Evolutionary conservation across 495 filamentous ascomycete genomes (phyloP), one percentile per base, ranked within the genome.

Genomic region (Platismatia glauca): DNA sequence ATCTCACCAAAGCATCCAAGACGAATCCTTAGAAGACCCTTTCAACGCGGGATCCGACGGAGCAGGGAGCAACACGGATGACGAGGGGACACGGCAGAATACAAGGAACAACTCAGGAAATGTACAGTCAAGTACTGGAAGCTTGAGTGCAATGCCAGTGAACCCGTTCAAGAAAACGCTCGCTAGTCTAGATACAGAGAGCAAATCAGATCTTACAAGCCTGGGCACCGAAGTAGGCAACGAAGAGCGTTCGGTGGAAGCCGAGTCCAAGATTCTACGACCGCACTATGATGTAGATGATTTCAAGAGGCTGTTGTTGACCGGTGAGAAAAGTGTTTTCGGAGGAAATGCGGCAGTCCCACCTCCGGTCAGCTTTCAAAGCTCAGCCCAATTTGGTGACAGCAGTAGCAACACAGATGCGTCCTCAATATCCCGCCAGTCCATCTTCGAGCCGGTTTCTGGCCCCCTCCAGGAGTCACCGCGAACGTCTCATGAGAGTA

Each of bases 231-330:
- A 64, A 55, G 22, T 29, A 27, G n/a, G 6, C 16, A 46, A 4
- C 37, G 37, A 64, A 55, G 22, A 35, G 9, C 41, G 39, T 27
- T 22, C 33, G 8, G n/a, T 7, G 48, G 55, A 43, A 58, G 53
- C 35, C 16, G 56, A 56, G 29, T n/a, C 43, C 33, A 60, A 55
- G n/a, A 31, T 5, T 34, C 24, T 20, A 29, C 46, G 41, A n/a
- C 74, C 76, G 27, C 71, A 76, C 2, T 71, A 87, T 55, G 83
- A 86, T 70, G 84, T 88, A 1, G 77, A 84, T 64, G 81, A 84
- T 7, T 87, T 87, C 66, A 80, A 81, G 65, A 74, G 80, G 63
- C 69, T 88, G 29, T 68, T 87, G 29, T 71, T 88, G 70, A 87
- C 84, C 5, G 85, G 84, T 7, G 75, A 80, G 66, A 71, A 59